Evolutionary conservation across 1,139 yeast species (phyloP).

Genomic region (Oligophagozyma castellii): DNA sequence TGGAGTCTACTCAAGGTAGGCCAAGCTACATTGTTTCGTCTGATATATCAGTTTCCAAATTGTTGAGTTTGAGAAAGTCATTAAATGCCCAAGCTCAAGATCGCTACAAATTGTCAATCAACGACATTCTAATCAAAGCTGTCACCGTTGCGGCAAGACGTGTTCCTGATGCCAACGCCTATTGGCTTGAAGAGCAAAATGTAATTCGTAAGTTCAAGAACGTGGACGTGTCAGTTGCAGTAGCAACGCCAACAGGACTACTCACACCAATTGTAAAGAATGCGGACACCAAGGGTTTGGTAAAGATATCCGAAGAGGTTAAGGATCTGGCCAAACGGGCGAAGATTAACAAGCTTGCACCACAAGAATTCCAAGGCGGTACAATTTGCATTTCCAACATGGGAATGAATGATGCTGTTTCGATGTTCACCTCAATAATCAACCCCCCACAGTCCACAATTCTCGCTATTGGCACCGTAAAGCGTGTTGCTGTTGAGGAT

Average conservation of each 20-base stretch:
- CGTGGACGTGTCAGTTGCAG: slow-evolving; percentile 97
- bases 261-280: slow-evolving; percentile 89
- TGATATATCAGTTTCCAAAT: slow-evolving; percentile 71
- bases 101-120: slow-evolving; percentile 81
- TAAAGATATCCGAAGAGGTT: slow-evolving; percentile 64
- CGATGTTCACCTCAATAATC: slow-evolving; percentile 85
- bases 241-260: slow-evolving; percentile 94
- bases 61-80: slow-evolving; percentile 83
- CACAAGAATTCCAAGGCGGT: slow-evolving; percentile 99
- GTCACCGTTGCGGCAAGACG: slow-evolving; percentile 78
- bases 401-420: slow-evolving; percentile 96
- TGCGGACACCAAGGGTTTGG: slow-evolving; percentile 79
- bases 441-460: slow-evolving; percentile 97
- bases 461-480: slow-evolving; percentile 85
- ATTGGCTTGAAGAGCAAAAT: slow-evolving; percentile 83
- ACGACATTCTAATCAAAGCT: slow-evolving; percentile 90
- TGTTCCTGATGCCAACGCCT: slow-evolving; percentile 89
- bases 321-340: slow-evolving; percentile 96
- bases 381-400: slow-evolving; percentile 95
- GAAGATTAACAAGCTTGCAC: slow-evolving; percentile 77
- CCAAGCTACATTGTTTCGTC: slow-evolving; percentile 93
- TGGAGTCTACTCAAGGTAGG: slow-evolving; percentile 70
- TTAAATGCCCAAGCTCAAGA: slow-evolving; percentile 78
- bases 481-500: slow-evolving; percentile 88
- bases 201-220: slow-evolving; percentile 83